Base-by-base conservation (phyloP, 352 stramenopile genomes). In the Phytophthora sp. region DNA sequence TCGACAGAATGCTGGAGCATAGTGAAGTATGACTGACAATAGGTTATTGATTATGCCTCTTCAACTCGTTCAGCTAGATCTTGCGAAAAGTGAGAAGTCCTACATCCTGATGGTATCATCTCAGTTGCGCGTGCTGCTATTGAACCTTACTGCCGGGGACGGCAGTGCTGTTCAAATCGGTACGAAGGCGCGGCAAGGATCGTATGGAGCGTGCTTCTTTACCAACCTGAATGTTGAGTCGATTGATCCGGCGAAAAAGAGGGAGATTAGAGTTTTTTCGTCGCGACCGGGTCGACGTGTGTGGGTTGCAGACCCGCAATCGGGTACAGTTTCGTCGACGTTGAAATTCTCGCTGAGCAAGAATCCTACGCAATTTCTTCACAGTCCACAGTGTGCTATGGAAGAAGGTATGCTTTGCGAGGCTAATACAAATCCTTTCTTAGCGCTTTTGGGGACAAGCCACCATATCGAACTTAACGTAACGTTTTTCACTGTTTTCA, bases 21-120 rank as follows among this genome's bases (percentile, higher is more conserved):
- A 26, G 31, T n/a, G 0, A 16, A 18, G 5, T 45, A 21, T 46
- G 21, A 18, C 57, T 66, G 26, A 58, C 27, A 4, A 18, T 46
- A 11, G n/a, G n/a, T 42, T 18, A 30, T 63, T 57, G 35, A n/a
- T n/a, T n/a, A n/a, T n/a, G n/a, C n/a, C n/a, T n/a, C n/a, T 42
- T 42, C 4, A 35, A 35, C 4, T 20, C 71, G 8, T 64, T 5
- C 31, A 94, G 86, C 55, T 94, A 27, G 86, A 94, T 68, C 59
- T 89, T 36, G 67, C 69, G 4, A 88, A 85, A 53, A 83, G 80
- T 36, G 64, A 74, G 0, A 65, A 60, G 4, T 73, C 81, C 2
- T 86, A 90, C 38, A 86, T 94, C 23, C 67, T 96, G 16, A 80
- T 96, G 64, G 88, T 96, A 41, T 94, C 88, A 33, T 96, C 88